A percentile compares a stretch with the other conserved stretches of the same genome.
phyloP scores from a whole-genome alignment of 1,284 basidiomycete genomes.

The Cryptococcus sp. region DNA sequence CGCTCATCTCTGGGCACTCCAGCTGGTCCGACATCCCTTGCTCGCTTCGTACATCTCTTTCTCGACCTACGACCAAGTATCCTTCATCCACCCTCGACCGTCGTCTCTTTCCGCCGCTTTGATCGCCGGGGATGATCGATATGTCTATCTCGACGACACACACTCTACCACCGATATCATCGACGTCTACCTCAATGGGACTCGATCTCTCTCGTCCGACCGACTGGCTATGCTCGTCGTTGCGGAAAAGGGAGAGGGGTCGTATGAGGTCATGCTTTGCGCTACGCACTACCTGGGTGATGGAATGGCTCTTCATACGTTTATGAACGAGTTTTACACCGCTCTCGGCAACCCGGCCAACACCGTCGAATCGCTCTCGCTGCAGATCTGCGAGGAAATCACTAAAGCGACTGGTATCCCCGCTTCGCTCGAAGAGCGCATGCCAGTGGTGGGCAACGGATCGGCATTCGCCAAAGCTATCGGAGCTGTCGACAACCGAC shows the following conservation, averaged over 20 bases:
- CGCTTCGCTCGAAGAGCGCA: constrained; percentile 15
- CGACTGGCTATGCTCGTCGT: constrained; percentile 63
- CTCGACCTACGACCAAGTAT: constrained; percentile 55
- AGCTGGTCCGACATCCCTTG: constrained; percentile 57
- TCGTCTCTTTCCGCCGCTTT: constrained; percentile 11
- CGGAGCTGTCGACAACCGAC: constrained; percentile 11
- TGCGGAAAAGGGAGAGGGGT: constrained; percentile 43
- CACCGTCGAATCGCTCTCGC: constrained; percentile 16
- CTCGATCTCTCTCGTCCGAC: constrained; percentile 60
- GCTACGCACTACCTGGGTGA: constrained; percentile 25
- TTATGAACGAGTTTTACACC: constrained; percentile 28
- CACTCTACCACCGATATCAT: constrained; percentile 46
- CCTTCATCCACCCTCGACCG: constrained; percentile 55
- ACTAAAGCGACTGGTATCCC: constrained; percentile 8
- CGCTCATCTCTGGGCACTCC: constrained; percentile 62
- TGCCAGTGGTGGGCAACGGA: constrained; percentile 5
- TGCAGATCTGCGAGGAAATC: constrained; percentile 6
- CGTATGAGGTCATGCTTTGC: constrained; percentile 23
- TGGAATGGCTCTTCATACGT: constrained; percentile 25
- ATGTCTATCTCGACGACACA: constrained; percentile 5
- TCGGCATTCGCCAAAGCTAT: constrained; percentile 8
- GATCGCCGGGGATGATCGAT: constrained; percentile 9
- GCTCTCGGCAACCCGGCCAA: constrained; percentile 13
- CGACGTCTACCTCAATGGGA: constrained; percentile 64
- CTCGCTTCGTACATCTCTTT: constrained; percentile 54